A percentile compares a stretch with the other conserved stretches of the same genome.
Evolutionary conservation across 1,284 basidiomycete species (phyloP).

Genomic region (Xerocomus nothofagi): DNA sequence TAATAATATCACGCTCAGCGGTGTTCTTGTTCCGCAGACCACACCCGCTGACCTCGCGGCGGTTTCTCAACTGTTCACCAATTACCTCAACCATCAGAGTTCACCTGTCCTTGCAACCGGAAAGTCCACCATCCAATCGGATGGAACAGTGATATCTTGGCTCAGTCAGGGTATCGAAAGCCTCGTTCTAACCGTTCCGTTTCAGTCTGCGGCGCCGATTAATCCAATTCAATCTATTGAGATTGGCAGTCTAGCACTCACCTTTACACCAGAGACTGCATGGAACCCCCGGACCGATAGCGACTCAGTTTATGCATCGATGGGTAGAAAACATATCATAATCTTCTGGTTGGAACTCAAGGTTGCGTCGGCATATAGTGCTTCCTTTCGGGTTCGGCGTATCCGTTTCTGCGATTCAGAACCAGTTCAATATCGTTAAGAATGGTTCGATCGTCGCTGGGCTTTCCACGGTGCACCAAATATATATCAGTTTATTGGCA

Average conservation of each 20-base stretch:
- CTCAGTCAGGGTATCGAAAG: conserved; percentile 61
- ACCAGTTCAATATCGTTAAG: conserved; percentile 62
- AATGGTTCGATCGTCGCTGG: conserved; percentile 53
- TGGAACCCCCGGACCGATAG: conserved; percentile 64
- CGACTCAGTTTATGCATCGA: conserved; percentile 55
- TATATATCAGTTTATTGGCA: conserved; percentile 1
- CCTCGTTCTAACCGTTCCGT: conserved; percentile 60
- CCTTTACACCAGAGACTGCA: conserved; percentile 54
- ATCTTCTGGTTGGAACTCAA: neutral
- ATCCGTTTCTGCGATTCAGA: conserved; percentile 65
- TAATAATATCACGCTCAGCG: conserved; percentile 64
- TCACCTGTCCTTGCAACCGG: conserved; percentile 65
- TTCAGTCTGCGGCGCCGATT: conserved; percentile 56
- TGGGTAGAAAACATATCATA: conserved; percentile 42
- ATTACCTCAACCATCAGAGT: conserved; percentile 67
- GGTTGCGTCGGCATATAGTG: conserved; percentile 36
- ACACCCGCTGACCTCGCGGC: conserved; percentile 47
- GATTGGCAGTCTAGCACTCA: conserved; percentile 63
- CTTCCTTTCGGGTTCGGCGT: conserved; percentile 79
- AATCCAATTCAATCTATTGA: conserved; percentile 68
- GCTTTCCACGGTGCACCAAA: conserved; percentile 50
- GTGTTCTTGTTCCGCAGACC: conserved; percentile 59
- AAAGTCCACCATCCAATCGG: conserved; percentile 54
- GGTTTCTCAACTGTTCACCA: conserved; percentile 69
- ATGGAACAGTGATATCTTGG: conserved; percentile 64